These are phyloP conservation scores for Ophiocordyceps camponoti-leonardi DNA, from an alignment of 2,329 filamentous ascomycete genomes.

Conservation along the genomic window DNA sequence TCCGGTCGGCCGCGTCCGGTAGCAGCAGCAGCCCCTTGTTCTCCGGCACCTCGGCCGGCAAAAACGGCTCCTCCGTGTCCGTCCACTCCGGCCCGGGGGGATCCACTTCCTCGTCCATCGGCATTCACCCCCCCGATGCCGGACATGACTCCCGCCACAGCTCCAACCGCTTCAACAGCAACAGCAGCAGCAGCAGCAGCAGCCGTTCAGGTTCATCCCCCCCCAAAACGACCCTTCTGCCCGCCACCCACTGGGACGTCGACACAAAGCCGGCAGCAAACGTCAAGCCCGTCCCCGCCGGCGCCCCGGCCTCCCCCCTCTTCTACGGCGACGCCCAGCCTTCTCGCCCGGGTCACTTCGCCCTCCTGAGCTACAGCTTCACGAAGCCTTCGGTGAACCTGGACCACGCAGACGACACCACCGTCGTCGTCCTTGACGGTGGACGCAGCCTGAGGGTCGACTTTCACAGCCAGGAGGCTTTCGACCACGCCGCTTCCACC, in stretches of 20 bases:
- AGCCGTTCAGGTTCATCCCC: too few relatives aligned
- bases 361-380: constrained; percentile 11
- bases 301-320: constrained; percentile 5
- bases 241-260: not conserved
- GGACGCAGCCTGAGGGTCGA: constrained; percentile 2
- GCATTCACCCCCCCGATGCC: not conserved
- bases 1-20: not conserved
- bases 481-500: constrained; percentile 6
- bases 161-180: too few relatives aligned
- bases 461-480: constrained; percentile 8
- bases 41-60: too few relatives aligned
- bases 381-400: constrained; percentile 12
- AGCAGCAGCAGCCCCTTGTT: not conserved
- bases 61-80: not conserved
- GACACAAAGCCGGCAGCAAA: constrained; percentile 8
- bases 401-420: constrained; percentile 10
- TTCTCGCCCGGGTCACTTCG: constrained; percentile 8
- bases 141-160: not conserved
- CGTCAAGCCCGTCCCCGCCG: constrained; percentile 8
- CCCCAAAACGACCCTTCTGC: not conserved
- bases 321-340: constrained; percentile 9
- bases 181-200: too few relatives aligned
- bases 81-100: too few relatives aligned
- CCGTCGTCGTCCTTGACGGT: constrained; percentile 1
- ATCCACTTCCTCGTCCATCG: too few relatives aligned